Conservation (phyloP, 768 basidiomycete genomes). For the Collybia sp. region DNA sequence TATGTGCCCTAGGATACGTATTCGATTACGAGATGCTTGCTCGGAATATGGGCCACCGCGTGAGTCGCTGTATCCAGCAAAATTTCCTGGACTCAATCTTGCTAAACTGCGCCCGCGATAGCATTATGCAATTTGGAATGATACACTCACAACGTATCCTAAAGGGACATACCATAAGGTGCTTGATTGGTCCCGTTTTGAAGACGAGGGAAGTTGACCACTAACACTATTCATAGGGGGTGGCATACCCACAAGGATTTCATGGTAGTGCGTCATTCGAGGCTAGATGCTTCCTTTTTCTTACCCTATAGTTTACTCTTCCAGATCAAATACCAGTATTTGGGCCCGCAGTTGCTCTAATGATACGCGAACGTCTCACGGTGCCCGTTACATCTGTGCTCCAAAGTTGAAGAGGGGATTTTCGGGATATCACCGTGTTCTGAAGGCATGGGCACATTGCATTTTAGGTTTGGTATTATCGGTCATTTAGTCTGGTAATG, state of each 20-base stretch:
- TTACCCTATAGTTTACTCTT: no score
- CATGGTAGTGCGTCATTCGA: slow-evolving; percentile 5
- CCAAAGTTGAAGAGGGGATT: no score
- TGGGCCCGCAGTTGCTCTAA: slow-evolving; percentile 6
- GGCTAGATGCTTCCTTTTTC: background rate
- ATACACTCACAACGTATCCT: slow-evolving; percentile 41
- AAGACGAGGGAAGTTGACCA: background rate
- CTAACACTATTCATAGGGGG: background rate
- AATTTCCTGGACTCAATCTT: background rate
- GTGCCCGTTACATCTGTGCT: slow-evolving; percentile 9
- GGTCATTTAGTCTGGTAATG: no score
- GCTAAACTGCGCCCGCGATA: slow-evolving; percentile 9
- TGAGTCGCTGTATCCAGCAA: slow-evolving; percentile 8
- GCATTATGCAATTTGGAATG: slow-evolving; percentile 67
- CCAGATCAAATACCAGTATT: slow-evolving; percentile 9
- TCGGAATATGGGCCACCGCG: slow-evolving; percentile 35
- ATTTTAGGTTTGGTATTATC: no score
- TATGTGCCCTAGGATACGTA: slow-evolving; percentile 20
- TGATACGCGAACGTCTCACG: slow-evolving; percentile 8
- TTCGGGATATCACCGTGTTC: no score
- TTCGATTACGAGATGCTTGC: slow-evolving; percentile 40
- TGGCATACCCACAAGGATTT: slow-evolving; percentile 7
- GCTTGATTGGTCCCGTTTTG: background rate
- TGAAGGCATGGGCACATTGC: no score
- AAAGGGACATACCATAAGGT: slow-evolving; percentile 24